Evolutionary conservation across 2,329 filamentous ascomycete genomes (phyloP).

Genomic region (Colletotrichum eremochloae): DNA sequence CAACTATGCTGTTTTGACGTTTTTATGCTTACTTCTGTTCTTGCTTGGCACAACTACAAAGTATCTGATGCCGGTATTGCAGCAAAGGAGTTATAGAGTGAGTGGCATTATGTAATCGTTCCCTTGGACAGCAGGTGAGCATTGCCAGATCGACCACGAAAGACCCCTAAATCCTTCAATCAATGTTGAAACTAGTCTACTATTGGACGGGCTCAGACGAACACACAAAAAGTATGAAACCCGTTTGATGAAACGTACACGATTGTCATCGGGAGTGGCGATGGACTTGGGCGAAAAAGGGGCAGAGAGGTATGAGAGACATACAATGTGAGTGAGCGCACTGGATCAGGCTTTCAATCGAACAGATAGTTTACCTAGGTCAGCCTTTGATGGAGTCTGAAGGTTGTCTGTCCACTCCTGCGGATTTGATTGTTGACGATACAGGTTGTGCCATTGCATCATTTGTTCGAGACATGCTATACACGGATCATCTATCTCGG

Average conservation of each 20-base stretch:
- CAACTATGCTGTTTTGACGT: not conserved
- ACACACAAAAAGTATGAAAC: not conserved
- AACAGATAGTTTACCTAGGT: not conserved
- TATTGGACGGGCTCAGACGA: not conserved
- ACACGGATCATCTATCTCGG: not conserved
- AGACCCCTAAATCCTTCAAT: not conserved
- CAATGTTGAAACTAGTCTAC: too few relatives aligned
- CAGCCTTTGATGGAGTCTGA: not conserved
- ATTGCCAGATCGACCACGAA: not conserved
- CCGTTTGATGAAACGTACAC: slow-evolving; percentile 1
- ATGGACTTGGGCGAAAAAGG: not conserved
- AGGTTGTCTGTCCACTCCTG: not conserved
- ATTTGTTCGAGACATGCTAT: not conserved
- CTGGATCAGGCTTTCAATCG: not conserved
- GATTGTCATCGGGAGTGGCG: slow-evolving; percentile 18
- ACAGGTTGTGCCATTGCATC: too few relatives aligned
- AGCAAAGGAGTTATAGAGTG: not conserved
- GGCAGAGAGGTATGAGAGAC: not conserved
- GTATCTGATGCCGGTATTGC: not conserved
- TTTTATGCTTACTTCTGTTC: not conserved
- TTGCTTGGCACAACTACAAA: not conserved
- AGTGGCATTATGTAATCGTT: not conserved
- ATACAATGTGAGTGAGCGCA: not conserved
- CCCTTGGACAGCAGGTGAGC: not conserved
- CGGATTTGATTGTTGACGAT: too few relatives aligned